These are phyloP conservation scores for Hyphopichia wangnamkhiaoensis DNA, from an alignment of 1,139 yeast species.

Conservation along the genomic window DNA sequence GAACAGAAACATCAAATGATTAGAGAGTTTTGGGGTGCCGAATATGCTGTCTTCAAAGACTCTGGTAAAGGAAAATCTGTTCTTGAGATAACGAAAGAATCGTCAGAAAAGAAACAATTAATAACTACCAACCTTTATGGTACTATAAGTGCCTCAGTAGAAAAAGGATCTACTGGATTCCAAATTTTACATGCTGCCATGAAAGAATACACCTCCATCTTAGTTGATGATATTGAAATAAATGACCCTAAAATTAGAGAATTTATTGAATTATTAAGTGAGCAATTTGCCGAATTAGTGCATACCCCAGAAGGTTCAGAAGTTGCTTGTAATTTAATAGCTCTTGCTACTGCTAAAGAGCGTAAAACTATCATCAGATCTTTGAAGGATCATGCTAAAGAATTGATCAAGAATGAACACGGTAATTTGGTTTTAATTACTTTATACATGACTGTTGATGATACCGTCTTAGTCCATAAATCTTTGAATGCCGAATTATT, in stretches of 20 bases:
- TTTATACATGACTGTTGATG: conserved; percentile 86
- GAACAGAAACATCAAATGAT: conserved; percentile 89
- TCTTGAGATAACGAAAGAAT: conserved; percentile 64
- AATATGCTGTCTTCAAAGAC: conserved; percentile 86
- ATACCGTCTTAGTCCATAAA: conserved; percentile 79
- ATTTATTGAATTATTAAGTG: conserved; percentile 78
- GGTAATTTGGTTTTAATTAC: conserved; percentile 84
- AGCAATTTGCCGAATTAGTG: conserved; percentile 91
- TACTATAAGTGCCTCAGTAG: conserved; percentile 87
- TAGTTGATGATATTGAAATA: conserved; percentile 47
- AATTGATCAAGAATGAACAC: conserved; percentile 77
- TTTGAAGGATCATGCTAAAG: conserved; percentile 71
- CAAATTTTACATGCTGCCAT: conserved; percentile 95
- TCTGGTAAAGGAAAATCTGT: conserved; percentile 65
- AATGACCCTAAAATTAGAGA: conserved; percentile 70
- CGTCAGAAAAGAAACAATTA: conserved; percentile 80
- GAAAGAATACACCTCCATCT: conserved; percentile 79
- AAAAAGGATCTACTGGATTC: conserved; percentile 95
- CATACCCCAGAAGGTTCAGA: conserved; percentile 94
- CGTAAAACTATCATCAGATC: conserved; percentile 75
- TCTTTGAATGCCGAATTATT: conserved; percentile 65
- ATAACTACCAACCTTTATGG: conserved; percentile 76
- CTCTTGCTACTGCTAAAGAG: conserved; percentile 89
- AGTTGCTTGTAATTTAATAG: conserved; percentile 79
- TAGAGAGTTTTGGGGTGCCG: conserved; percentile 97